Conservation (phyloP, 257 asterid genomes). For the Scutellaria baicalensis region DNA sequence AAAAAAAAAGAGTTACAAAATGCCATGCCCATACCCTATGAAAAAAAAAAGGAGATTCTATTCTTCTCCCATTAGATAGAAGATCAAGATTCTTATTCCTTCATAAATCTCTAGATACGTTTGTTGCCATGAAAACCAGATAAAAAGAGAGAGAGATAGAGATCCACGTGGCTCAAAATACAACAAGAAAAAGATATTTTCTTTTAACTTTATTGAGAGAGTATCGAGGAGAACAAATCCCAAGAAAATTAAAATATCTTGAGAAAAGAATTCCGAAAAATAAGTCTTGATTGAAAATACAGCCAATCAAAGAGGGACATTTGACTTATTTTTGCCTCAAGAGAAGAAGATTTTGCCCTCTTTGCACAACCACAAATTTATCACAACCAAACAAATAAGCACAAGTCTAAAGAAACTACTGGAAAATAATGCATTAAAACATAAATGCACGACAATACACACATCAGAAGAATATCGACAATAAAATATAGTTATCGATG, state of each 20-base stretch:
- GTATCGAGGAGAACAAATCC: slow-evolving; percentile 12
- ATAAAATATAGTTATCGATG: too few relatives aligned
- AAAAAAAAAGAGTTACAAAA: neutral
- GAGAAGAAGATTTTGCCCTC: neutral
- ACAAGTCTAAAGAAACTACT: neutral
- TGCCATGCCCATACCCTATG: slow-evolving; percentile 4
- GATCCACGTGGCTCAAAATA: slow-evolving; percentile 16
- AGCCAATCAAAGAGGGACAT: neutral
- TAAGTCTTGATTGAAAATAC: slow-evolving; percentile 1
- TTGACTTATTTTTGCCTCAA: neutral
- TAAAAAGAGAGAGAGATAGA: neutral
- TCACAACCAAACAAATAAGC: neutral
- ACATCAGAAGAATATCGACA: neutral
- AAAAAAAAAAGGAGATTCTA: slow-evolving; percentile 25
- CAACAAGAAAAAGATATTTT: slow-evolving; percentile 6
- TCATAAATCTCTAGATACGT: slow-evolving; percentile 1
- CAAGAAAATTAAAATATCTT: slow-evolving; percentile 4
- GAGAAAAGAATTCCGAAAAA: neutral
- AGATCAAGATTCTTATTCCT: slow-evolving; percentile 20
- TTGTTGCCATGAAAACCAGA: neutral
- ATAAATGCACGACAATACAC: neutral
- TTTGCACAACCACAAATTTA: slow-evolving; percentile 2
- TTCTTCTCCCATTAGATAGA: slow-evolving; percentile 13
- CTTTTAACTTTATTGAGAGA: neutral
- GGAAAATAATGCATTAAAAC: neutral